Evolutionary conservation across 768 basidiomycete species (phyloP).

Genomic region (Russula abietina): DNA sequence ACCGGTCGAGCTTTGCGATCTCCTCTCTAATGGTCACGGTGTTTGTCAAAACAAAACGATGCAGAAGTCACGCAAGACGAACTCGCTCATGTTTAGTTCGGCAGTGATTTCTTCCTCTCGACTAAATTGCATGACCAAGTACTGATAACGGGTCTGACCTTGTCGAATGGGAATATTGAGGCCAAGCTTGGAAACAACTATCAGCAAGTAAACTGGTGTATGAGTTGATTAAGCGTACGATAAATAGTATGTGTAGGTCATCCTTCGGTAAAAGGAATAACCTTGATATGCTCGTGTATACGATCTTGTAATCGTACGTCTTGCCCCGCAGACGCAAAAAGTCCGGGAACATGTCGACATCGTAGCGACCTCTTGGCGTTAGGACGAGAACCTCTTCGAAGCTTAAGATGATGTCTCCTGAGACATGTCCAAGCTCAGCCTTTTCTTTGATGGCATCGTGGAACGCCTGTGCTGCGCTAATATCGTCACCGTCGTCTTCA

Average conservation of each 20-base stretch:
- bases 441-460: constrained; percentile 95
- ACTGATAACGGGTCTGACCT: constrained; percentile 97
- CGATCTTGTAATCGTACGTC: constrained; percentile 98
- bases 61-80: constrained; percentile 31
- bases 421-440: constrained; percentile 88
- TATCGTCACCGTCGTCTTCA: constrained; percentile 70
- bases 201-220: neutral
- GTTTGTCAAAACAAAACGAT: constrained; percentile 6
- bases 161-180: constrained; percentile 92
- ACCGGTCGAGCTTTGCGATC: constrained; percentile 66
- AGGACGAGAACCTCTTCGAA: constrained; percentile 93
- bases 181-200: constrained; percentile 52
- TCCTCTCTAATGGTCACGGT: constrained; percentile 50
- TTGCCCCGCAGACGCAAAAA: constrained; percentile 95
- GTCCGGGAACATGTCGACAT: constrained; percentile 95
- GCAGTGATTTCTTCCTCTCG: constrained; percentile 95
- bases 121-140: constrained; percentile 97
- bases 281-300: constrained; percentile 79
- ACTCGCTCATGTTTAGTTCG: constrained; percentile 91
- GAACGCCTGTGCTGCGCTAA: constrained; percentile 92
- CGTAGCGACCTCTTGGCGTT: constrained; percentile 94
- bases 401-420: constrained; percentile 86
- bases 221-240: constrained; percentile 48
- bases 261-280: constrained; percentile 95
- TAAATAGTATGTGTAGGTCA: constrained; percentile 91